Evolutionary conservation across 2,329 filamentous ascomycete species (phyloP), one percentile per base, ranked within the genome.

Genomic region (Didymosphaeria variabile): DNA sequence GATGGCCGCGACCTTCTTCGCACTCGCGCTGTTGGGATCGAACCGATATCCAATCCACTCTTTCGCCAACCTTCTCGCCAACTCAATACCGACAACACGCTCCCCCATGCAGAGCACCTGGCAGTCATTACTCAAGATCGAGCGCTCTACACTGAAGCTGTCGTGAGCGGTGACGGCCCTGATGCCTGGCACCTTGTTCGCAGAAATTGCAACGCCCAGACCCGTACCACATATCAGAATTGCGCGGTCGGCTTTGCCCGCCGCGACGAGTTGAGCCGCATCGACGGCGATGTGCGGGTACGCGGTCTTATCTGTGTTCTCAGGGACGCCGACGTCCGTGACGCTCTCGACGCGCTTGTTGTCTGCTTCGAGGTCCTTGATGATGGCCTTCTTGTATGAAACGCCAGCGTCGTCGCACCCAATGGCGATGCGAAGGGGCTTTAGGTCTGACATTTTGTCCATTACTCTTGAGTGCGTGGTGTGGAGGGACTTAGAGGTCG

Each of bases 141-240:
- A 88, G 53, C 92, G 82, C 84, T 96, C 92, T 6, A 96, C 91
- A 58, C 86, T 90, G 82, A 94, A 97, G 67, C 88, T 90, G 76
- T 96, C 93, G 77, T 97, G 93, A 1, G 93, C 93, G 5, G 92
- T 96, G 19, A 96, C 93, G n/a, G 93, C 93, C 26, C 92, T 84
- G 63, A 96, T 88, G 6, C 92, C 92, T 59, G 88, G 90, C 66
- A 96, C 88, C 79, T 96, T 96, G 84, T 96, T 96, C 67, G 93
- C 93, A n/a, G 87, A 82, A 75, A 96, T 96, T 70, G 93, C 92
- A 8, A 97, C 93, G 21, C 93, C 93, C 8, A 97, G 85, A 0
- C 93, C 93, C 0, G 93, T 96, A 2, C 93, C 92, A 80, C 92
- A 96, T 81, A 96, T 92, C 45, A 93, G 81, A 40, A 96, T 83